Evolutionary conservation across 176 grass and related monocot species (phyloP), one percentile per base, ranked within the genome.

Genomic region (Poa annua): DNA sequence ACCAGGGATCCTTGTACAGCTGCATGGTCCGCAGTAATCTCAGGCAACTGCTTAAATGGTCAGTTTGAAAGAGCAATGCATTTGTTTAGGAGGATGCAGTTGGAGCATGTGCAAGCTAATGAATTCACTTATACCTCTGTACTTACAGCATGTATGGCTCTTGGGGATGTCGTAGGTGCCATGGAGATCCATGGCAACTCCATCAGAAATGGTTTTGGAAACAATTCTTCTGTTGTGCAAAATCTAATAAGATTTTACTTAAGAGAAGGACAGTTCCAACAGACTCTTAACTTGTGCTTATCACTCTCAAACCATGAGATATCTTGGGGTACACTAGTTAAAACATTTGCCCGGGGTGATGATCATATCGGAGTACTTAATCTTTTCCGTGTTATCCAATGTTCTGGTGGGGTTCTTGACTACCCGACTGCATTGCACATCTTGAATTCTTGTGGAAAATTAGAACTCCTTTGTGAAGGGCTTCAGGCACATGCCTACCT

Each of bases 401-500:
- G 73, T 48, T 84, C 79, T 41, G 65, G 73, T 22, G 80, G 71
- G 19, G 36, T 66, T 26, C 61, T 94, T 52, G 76, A 88, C 66
- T 64, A 61, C 53, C 76, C 81, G n/a, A 79, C 68, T 42, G 80
- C 83, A 55, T 72, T 50, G 57, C 65, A 66, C 35, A 73, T 91
- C 67, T 66, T 91, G 71, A 84, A 54, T 73, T 94, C 83, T 36
- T 91, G 88, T n/a, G 62, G 76, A 19, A 88, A 76, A 75, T 42
- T 81, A 36, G 42, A 26, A 45, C 80, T 54, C 66, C 66, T 86
- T 59, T 3, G 19, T 73, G 80, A 77, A 83, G 92, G 86, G 29
- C 48, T 91, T 42, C 86, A 94, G 84, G 84, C 84, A 51, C 92
- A 94, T 69, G 83, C 83, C 19, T 91, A 91, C 71, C 86, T 94